Evolutionary conservation across 352 stramenopile genomes (phyloP).

Genomic region (Globisporangium cederbergense): DNA sequence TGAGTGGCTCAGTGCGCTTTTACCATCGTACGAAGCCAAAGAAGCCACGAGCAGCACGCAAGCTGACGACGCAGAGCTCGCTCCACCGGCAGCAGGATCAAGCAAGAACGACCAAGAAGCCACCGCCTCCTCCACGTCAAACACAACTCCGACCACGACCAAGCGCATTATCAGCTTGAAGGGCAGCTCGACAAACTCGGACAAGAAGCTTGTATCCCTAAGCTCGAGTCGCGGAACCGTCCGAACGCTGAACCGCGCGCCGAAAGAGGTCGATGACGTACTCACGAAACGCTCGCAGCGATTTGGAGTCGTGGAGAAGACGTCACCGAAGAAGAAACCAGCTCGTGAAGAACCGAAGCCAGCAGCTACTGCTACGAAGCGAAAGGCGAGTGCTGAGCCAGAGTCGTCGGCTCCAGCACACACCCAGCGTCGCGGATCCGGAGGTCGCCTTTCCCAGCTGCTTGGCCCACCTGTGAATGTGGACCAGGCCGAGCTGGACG

Average conservation of each 20-base stretch:
- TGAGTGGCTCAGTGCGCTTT: constrained; percentile 56
- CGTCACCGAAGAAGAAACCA: constrained; percentile 20
- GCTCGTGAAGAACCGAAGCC: constrained; percentile 23
- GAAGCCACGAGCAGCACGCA: constrained; percentile 2
- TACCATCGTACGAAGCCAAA: constrained; percentile 47
- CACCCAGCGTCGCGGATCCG: constrained; percentile 12
- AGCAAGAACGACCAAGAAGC: constrained; percentile 16
- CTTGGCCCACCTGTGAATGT: constrained; percentile 75
- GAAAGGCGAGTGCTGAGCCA: constrained; percentile 18
- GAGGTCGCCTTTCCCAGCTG: constrained; percentile 39
- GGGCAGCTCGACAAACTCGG: constrained; percentile 19
- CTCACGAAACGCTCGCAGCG: constrained; percentile 73
- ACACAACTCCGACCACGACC: constrained; percentile 8
- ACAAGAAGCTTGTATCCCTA: constrained; percentile 58
- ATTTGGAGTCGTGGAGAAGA: constrained; percentile 57
- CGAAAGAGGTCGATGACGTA: constrained; percentile 44
- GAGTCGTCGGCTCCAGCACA: constrained; percentile 11
- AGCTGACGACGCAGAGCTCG: constrained; percentile 4
- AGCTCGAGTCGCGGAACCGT: constrained; percentile 44
- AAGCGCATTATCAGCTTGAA: constrained; percentile 74
- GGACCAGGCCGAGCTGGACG: constrained; percentile 73
- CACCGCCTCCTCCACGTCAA: constrained; percentile 8
- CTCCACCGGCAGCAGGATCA: background rate
- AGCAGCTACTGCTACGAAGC: constrained; percentile 23
- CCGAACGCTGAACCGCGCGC: constrained; percentile 40